These are phyloP conservation scores for Aspergillus jensenii DNA, from an alignment of 2,329 filamentous ascomycete species.

Conservation along the genomic window DNA sequence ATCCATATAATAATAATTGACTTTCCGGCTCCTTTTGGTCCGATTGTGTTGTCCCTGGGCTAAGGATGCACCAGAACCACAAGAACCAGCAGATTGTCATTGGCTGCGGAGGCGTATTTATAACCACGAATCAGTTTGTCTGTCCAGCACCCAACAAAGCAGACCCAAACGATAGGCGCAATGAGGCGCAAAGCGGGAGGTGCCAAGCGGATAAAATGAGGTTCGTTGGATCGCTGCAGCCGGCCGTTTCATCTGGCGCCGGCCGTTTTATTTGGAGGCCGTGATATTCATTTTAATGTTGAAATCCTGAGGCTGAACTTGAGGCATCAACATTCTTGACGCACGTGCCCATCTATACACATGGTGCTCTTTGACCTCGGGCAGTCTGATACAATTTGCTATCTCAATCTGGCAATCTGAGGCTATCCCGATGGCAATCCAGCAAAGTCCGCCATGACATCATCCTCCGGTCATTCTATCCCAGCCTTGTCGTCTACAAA, in stretches of 20 bases:
- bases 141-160: not conserved
- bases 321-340: not conserved
- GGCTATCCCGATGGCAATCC: not conserved
- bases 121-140: conserved; percentile 7
- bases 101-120: conserved; percentile 4
- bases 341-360: not conserved
- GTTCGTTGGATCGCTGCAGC: not conserved
- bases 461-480: not conserved
- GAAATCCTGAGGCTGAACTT: not conserved
- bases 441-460: not conserved
- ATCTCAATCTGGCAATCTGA: not conserved
- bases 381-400: not conserved
- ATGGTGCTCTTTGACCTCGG: too few species aligned
- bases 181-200: not conserved
- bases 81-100: not conserved
- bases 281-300: not conserved
- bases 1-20: too few species aligned
- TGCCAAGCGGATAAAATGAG: conserved; percentile 9
- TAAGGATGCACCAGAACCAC: too few species aligned
- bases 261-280: not conserved
- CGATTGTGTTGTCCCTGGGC: too few species aligned
- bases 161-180: not conserved
- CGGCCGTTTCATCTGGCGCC: conserved; percentile 11
- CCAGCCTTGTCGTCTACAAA: not conserved
- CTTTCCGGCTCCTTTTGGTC: too few species aligned